Percentiles rank a stretch among this genome's conserved stretches.
Conservation (phyloP, 345 rosid genomes). For the Bruguiera parviflora region DNA sequence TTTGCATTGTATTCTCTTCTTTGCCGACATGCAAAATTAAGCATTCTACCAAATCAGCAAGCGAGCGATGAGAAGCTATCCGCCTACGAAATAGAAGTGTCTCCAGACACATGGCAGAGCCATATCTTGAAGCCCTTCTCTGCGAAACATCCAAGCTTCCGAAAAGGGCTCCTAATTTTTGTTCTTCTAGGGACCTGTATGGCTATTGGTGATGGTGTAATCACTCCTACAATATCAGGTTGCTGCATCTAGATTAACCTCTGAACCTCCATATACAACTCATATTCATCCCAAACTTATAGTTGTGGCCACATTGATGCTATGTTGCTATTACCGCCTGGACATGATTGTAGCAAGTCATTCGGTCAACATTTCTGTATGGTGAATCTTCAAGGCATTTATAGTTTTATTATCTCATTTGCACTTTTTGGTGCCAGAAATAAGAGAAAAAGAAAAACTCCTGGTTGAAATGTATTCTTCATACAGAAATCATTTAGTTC, state of each 20-base stretch:
- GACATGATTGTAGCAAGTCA: no score
- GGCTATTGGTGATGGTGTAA: slow-evolving; percentile 25
- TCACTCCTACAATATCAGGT: slow-evolving; percentile 24
- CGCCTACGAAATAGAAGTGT: slow-evolving; percentile 28
- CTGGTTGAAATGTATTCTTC: no score
- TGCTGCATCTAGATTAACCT: background rate
- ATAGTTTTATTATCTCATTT: no score
- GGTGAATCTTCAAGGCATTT: no score
- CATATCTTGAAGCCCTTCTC: slow-evolving; percentile 49
- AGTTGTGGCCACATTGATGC: background rate
- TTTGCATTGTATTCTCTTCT: slow-evolving; percentile 26
- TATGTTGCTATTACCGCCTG: background rate
- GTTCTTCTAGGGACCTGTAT: slow-evolving; percentile 23
- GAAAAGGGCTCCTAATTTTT: slow-evolving; percentile 11
- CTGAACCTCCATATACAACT: background rate
- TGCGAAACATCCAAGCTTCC: slow-evolving; percentile 52
- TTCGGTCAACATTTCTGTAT: no score
- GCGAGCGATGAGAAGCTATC: slow-evolving; percentile 16
- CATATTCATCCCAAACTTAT: background rate
- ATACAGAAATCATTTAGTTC: no score
- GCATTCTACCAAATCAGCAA: slow-evolving; percentile 18
- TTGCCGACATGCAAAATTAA: slow-evolving; percentile 19
- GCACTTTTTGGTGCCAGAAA: no score
- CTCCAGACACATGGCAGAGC: slow-evolving; percentile 47
- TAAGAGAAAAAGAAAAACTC: background rate